A percentile compares a stretch with the other conserved stretches of the same genome.
Evolutionary conservation across 2,329 filamentous ascomycete species (phyloP).

Genomic region (Claviceps quebecensis): DNA sequence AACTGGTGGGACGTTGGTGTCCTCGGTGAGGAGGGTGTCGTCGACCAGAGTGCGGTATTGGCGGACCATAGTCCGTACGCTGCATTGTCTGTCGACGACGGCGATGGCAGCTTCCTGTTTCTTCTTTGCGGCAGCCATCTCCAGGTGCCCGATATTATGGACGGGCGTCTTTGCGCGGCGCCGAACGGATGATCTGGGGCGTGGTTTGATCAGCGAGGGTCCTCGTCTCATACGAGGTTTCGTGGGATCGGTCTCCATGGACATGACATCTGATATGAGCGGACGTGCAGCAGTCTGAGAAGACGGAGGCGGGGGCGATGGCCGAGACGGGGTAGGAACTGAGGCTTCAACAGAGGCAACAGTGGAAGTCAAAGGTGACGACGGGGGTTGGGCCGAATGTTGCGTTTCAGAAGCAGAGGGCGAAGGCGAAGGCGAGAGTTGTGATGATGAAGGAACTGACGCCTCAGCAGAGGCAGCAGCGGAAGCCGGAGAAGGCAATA

Average conservation of each 20-base stretch:
- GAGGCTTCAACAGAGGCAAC: neutral
- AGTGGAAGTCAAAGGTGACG: neutral
- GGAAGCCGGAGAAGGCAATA: neutral
- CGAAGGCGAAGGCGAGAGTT: neutral
- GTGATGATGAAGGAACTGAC: neutral
- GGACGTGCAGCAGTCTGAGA: neutral
- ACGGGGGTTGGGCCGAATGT: neutral
- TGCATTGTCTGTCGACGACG: constrained; percentile 21
- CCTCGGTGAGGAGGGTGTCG: constrained; percentile 7
- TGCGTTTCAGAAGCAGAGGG: neutral
- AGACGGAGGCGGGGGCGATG: neutral
- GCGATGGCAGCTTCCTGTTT: constrained; percentile 6
- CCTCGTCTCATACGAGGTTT: constrained; percentile 1
- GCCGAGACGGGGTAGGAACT: neutral
- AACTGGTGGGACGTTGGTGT: constrained; percentile 18
- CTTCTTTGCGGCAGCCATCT: constrained; percentile 17
- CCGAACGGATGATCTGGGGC: neutral
- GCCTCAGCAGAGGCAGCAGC: neutral
- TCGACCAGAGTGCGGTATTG: constrained; percentile 35
- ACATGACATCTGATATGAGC: neutral
- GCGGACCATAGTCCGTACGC: constrained; percentile 34
- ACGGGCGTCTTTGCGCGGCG: constrained; percentile 38
- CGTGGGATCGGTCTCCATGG: constrained; percentile 1
- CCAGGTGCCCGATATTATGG: constrained; percentile 34
- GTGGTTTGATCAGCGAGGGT: constrained; percentile 3